phyloP scores from a whole-genome alignment of 2,329 filamentous ascomycete genomes.

The Lasiodiplodia theobromae region DNA sequence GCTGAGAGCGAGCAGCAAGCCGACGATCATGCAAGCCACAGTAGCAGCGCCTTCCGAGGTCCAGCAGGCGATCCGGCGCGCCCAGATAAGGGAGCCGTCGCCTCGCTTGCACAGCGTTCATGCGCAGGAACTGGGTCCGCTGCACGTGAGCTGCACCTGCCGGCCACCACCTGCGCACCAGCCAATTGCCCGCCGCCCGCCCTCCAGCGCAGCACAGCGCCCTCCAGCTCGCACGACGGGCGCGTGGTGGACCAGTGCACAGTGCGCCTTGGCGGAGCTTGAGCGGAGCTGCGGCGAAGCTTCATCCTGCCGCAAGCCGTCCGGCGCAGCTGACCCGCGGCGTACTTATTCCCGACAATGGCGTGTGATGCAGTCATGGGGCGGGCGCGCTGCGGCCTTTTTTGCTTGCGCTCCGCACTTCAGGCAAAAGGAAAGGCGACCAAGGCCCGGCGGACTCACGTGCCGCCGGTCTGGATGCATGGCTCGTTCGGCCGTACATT shows the following conservation, averaged over 20 bases:
- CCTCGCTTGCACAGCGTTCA: constrained; percentile 23
- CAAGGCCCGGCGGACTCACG: constrained; percentile 14
- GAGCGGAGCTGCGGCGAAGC: constrained; percentile 21
- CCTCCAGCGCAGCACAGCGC: background rate
- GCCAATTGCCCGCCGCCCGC: background rate
- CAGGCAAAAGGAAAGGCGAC: constrained; percentile 18
- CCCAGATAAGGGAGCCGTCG: constrained; percentile 14
- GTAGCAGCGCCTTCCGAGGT: constrained; percentile 24
- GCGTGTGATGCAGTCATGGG: constrained; percentile 19
- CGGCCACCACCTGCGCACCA: background rate
- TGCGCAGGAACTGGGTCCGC: constrained; percentile 19
- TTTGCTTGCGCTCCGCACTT: constrained; percentile 16
- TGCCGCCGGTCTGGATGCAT: constrained; percentile 3
- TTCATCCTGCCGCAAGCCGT: background rate
- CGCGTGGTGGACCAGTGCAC: background rate
- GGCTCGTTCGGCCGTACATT: constrained; percentile 7
- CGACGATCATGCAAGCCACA: constrained; percentile 29
- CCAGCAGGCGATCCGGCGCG: constrained; percentile 21
- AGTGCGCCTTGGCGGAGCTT: constrained; percentile 16
- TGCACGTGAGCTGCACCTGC: constrained; percentile 20
- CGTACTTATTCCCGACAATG: constrained; percentile 13
- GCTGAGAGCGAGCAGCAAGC: background rate
- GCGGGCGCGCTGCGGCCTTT: constrained; percentile 8
- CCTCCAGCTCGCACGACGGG: background rate
- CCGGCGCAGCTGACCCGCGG: constrained; percentile 7